These are phyloP conservation scores for Blastocladiella britannica DNA, from an alignment of 192 early-diverging fungal species.

Conservation along the genomic window DNA sequence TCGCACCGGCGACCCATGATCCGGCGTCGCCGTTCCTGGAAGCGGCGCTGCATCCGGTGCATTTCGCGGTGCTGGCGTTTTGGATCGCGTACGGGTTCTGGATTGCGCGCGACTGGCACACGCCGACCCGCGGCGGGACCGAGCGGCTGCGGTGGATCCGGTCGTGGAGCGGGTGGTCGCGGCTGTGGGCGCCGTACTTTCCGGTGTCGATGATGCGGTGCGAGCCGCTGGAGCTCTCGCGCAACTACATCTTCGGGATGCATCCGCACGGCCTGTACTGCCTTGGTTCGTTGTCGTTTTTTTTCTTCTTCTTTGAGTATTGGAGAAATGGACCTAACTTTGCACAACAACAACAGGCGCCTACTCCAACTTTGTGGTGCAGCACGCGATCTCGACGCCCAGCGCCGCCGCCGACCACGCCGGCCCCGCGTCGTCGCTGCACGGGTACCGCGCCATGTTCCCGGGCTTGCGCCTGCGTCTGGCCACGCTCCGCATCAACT, in stretches of 20 bases:
- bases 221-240: slow-evolving; percentile 6
- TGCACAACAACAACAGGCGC: too few species aligned
- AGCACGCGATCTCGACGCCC: slow-evolving; percentile 7
- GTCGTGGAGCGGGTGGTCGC: slow-evolving; percentile 3
- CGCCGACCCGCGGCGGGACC: slow-evolving; percentile 7
- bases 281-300: too few species aligned
- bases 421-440: slow-evolving; percentile 5
- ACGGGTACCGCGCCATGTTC: slow-evolving; percentile 3
- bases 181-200: slow-evolving; percentile 14
- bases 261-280: slow-evolving; percentile 8
- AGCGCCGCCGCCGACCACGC: slow-evolving; percentile 1
- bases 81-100: background rate
- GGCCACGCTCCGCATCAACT: slow-evolving; percentile 15
- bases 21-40: too few species aligned
- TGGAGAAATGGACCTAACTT: too few species aligned
- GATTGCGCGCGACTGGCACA: background rate
- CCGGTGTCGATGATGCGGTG: slow-evolving; percentile 11
- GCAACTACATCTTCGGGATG: slow-evolving; percentile 10
- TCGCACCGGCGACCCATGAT: too few species aligned
- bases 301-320: too few species aligned
- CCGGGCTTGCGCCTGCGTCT: slow-evolving; percentile 7
- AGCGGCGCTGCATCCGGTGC: too few species aligned
- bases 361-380: background rate
- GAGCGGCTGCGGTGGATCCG: slow-evolving; percentile 4
- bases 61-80: too few species aligned